Conservation (phyloP, 352 stramenopile genomes). For the Phytophthora pinifolia region DNA sequence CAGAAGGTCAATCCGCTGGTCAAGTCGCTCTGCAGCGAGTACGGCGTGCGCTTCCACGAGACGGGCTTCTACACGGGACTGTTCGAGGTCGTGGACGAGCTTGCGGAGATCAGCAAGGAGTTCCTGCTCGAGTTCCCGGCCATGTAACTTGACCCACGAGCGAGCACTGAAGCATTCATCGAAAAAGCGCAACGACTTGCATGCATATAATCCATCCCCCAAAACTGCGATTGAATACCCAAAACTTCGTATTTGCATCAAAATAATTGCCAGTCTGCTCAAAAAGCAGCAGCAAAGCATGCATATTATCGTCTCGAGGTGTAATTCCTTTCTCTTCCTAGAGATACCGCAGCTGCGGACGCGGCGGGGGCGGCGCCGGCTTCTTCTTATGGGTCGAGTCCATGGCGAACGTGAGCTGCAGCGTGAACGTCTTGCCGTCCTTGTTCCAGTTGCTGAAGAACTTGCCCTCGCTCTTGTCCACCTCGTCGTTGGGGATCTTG, state of each 20-base stretch:
- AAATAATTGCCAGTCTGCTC: neutral
- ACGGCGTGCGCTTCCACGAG: slow-evolving; percentile 96
- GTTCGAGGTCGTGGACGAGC: slow-evolving; percentile 93
- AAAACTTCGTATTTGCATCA: neutral
- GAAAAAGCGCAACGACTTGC: slow-evolving; percentile 8
- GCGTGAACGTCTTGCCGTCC: slow-evolving; percentile 94
- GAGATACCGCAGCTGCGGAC: slow-evolving; percentile 48
- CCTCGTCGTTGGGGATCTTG: slow-evolving; percentile 97
- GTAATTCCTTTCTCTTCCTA: slow-evolving; percentile 7
- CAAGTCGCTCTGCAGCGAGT: slow-evolving; percentile 97
- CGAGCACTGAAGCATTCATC: neutral
- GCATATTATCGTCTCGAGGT: slow-evolving; percentile 6
- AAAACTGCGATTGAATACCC: slow-evolving; percentile 9
- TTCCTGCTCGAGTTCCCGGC: slow-evolving; percentile 97
- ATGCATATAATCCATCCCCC: slow-evolving; percentile 24
- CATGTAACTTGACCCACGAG: slow-evolving; percentile 88
- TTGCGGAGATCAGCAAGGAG: slow-evolving; percentile 92
- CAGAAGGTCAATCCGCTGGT: slow-evolving; percentile 93
- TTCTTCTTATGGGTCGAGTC: slow-evolving; percentile 33
- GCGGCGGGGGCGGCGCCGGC: slow-evolving; percentile 58
- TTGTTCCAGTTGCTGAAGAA: slow-evolving; percentile 99
- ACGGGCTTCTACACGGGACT: slow-evolving; percentile 93
- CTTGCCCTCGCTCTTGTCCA: slow-evolving; percentile 94
- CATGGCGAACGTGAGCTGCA: slow-evolving; percentile 77
- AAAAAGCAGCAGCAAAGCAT: neutral